Evolutionary conservation across 2,329 filamentous ascomycete species (phyloP), one percentile per base, ranked within the genome.

Genomic region (Exophiala dermatitidis): DNA sequence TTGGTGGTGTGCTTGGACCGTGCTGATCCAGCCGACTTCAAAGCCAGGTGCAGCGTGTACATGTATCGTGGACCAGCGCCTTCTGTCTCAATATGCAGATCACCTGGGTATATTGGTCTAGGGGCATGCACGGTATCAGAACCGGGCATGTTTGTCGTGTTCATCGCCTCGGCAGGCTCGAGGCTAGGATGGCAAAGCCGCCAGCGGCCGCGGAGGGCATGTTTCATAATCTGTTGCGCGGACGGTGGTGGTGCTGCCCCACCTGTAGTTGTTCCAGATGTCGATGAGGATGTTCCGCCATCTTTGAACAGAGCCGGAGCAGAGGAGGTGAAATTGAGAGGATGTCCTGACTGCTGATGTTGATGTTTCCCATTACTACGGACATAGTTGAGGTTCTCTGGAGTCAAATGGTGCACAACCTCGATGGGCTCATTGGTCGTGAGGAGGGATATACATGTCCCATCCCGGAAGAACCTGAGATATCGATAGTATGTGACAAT

Each of bases 401-500:
- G 82, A 36, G 82, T 88, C 19, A 98, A 77, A 64, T 91, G 80
- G 52, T 90, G 88, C 0, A 98, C 88, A 8, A 97, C 87, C 12
- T 94, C 88, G n/a, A 78, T 72, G 0, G 93, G 93, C 66, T 95
- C 88, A 3, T 80, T 72, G 0, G 88, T 94, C 0, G 86, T 88
- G 34, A 94, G 78, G 1, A 98, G 77, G 50, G 84, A 88, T 54
- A 97, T 83, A 59, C 80, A 82, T 1, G 86, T 85, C 30, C 93
- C 93, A 68, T 97, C 88, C 28, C 90, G 86, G 73, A 93, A 93
- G 74, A 98, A 93, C 49, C 93, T 87, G 2, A 98, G 80, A 71
- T 97, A 98, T 53, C 93, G 88, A 73, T 95, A 98, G 72, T 97
- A 98, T 0, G 93, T 98, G 46, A 98, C 90, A 54, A 97, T 94